These are phyloP conservation scores for Candida tammaniensis DNA, from an alignment of 805 yeast genomes.

Conservation along the genomic window DNA sequence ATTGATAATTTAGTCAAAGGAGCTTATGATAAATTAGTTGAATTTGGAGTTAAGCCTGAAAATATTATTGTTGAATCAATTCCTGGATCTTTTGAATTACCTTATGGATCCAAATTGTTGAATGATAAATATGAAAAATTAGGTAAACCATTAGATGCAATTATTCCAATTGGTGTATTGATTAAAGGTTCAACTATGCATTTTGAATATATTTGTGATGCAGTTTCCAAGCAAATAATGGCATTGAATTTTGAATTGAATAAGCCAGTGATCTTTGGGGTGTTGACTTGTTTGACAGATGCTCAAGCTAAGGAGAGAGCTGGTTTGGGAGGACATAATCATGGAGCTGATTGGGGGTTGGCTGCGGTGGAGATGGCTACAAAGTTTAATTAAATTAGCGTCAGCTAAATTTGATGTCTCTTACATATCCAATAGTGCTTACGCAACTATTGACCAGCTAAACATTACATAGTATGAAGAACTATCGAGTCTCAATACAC, in stretches of 20 bases:
- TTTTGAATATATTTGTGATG: constrained; percentile 93
- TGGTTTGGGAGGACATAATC: constrained; percentile 89
- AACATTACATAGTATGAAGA: too few relatives aligned
- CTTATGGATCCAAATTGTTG: constrained; percentile 67
- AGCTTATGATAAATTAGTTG: constrained; percentile 55
- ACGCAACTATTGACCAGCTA: too few relatives aligned
- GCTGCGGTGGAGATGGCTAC: constrained; percentile 93
- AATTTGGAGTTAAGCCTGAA: constrained; percentile 68
- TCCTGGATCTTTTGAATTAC: constrained; percentile 95
- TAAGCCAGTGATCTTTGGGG: constrained; percentile 88
- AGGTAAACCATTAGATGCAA: constrained; percentile 66
- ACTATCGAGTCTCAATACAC: too few relatives aligned
- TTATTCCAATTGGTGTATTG: constrained; percentile 90
- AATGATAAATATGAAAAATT: constrained; percentile 40
- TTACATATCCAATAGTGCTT: too few relatives aligned
- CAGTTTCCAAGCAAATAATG: constrained; percentile 86
- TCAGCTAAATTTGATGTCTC: too few relatives aligned
- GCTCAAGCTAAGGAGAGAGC: constrained; percentile 94
- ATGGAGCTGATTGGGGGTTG: constrained; percentile 98
- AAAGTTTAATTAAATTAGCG: constrained; percentile 22
- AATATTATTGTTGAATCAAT: constrained; percentile 82
- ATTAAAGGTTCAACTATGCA: constrained; percentile 98
- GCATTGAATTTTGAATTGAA: constrained; percentile 63
- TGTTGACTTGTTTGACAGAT: constrained; percentile 88
- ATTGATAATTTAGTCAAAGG: constrained; percentile 81